A percentile compares a stretch with the other conserved stretches of the same genome.
Evolutionary conservation across 2,329 filamentous ascomycete genomes (phyloP).

Genomic region (Stemphylium beticola): DNA sequence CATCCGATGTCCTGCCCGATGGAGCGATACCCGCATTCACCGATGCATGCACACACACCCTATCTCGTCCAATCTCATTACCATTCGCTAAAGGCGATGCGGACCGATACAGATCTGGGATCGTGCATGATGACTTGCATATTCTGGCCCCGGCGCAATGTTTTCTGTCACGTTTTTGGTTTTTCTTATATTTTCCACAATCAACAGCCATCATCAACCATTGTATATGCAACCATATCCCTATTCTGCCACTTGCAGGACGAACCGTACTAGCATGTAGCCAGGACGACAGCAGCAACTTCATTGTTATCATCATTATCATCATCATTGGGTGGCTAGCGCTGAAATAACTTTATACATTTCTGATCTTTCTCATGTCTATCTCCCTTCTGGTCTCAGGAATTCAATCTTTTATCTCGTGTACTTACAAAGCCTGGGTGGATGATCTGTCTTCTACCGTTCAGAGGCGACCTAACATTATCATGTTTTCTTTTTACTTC

Average conservation of each 20-base stretch:
- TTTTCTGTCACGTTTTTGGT: conserved; percentile 5
- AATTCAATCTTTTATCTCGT: conserved; percentile 1
- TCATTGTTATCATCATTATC: conserved; percentile 3
- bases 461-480: background rate
- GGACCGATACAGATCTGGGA: conserved; percentile 8
- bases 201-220: background rate
- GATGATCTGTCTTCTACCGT: background rate
- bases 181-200: conserved; percentile 3
- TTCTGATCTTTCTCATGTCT: conserved; percentile 18
- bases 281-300: background rate
- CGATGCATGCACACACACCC: conserved; percentile 1
- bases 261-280: conserved; percentile 2
- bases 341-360: conserved; percentile 28
- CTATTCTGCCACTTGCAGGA: conserved; percentile 4
- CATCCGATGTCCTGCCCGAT: background rate
- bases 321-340: conserved; percentile 38
- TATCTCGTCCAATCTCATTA: background rate
- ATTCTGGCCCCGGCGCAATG: conserved; percentile 7
- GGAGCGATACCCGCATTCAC: conserved; percentile 3
- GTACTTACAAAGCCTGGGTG: background rate
- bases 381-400: conserved; percentile 8
- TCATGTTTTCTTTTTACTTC: background rate
- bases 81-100: conserved; percentile 6
- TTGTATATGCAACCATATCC: background rate
- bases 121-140: conserved; percentile 16